Evolutionary conservation across 2,329 filamentous ascomycete genomes (phyloP), one percentile per base, ranked within the genome.

Genomic region (Volutella citrinella): DNA sequence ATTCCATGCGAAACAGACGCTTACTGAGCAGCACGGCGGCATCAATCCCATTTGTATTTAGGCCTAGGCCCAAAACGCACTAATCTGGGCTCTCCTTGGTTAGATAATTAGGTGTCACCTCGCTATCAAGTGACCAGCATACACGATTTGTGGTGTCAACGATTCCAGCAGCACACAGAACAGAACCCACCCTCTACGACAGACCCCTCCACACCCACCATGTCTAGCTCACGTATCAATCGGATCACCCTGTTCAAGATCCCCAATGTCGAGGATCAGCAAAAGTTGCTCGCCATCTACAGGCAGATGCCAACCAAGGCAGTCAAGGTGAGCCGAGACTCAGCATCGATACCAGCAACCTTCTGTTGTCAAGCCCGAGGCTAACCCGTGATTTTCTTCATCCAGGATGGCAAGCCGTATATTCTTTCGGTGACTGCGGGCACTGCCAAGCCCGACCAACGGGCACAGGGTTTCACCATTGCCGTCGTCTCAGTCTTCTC

Each of bases 401-500:
- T 3, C 6, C 5, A 82, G 79, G 69, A 80, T 36, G 77, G 76
- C 27, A 74, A 80, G 42, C 74, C 73, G 1, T 83, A 83, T 49
- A 79, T 83, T 29, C 45, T 71, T 22, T 63, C 66, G 4, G 66
- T 72, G 0, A 34, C 62, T 60, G 77, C 70, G 2, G 70, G 69
- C 5, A 54, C 60, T 5, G 66, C 74, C 1, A 60, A 74, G 36
- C 57, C 68, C 4, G 76, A 81, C 40, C 64, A 71, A 5, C 70
- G 78, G 5, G 70, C 64, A 37, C 70, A 80, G 45, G 79, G 78
- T 5, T 81, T 68, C 57, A 82, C 72, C 3, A 37, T 83, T 23
- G 66, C 71, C 1, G 74, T 72, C 0, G 67, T 75, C 31, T 78
- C 74, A 3, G 68, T 68, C 1, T 82, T 83, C 43, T 64, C 65